These are phyloP conservation scores for Austroboletus niveus DNA, from an alignment of 1,284 basidiomycete species.

Conservation along the genomic window DNA sequence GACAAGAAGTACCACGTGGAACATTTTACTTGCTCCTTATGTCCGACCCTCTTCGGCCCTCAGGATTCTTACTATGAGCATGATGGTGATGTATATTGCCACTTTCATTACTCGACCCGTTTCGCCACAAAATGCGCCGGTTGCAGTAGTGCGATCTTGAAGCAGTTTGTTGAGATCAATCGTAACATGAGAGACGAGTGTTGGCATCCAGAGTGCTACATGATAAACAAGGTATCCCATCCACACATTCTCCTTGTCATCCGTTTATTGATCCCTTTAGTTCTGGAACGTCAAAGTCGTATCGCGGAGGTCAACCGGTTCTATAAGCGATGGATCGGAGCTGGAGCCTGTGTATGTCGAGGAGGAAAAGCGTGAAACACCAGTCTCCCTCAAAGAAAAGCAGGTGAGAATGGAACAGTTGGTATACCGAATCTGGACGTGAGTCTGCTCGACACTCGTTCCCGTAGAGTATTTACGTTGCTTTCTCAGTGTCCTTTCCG, in stretches of 20 bases:
- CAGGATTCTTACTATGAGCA: constrained; percentile 99
- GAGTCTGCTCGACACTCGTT: constrained; percentile 28
- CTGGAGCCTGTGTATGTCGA: constrained; percentile 58
- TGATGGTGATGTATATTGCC: constrained; percentile 92
- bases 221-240: constrained; percentile 91
- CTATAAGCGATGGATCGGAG: constrained; percentile 52
- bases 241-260: background rate
- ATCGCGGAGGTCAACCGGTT: constrained; percentile 67
- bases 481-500: constrained; percentile 76
- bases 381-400: constrained; percentile 84
- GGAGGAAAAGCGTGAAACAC: constrained; percentile 80
- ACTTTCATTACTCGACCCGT: constrained; percentile 97
- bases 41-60: constrained; percentile 93
- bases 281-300: constrained; percentile 99
- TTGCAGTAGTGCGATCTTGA: constrained; percentile 97
- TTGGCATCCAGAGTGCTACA: constrained; percentile 99
- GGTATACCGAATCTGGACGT: constrained; percentile 99
- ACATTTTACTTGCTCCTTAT: constrained; percentile 98
- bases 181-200: constrained; percentile 97
- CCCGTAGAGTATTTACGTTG: constrained; percentile 7
- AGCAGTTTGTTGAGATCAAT: constrained; percentile 99
- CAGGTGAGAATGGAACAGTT: constrained; percentile 96
- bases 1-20: constrained; percentile 99
- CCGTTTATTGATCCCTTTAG: constrained; percentile 40
- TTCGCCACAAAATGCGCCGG: constrained; percentile 99